phyloP scores from a whole-genome alignment of 805 yeast genomes.

The Lachancea thermotolerans region DNA sequence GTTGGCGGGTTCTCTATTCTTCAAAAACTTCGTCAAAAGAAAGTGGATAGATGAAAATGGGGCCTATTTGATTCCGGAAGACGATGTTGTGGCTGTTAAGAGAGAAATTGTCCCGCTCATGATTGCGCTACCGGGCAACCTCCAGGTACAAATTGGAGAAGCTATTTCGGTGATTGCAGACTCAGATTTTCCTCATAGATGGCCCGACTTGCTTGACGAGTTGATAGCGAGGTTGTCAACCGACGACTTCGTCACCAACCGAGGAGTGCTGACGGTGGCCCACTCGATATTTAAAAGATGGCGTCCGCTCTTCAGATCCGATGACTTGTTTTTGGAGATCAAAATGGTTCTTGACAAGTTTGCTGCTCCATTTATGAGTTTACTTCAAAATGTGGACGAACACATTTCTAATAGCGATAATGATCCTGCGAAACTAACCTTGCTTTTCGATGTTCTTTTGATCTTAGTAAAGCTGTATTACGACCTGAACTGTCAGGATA shows the following conservation, averaged over 20 bases:
- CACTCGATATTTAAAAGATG: slow-evolving; percentile 95
- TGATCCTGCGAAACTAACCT: slow-evolving; percentile 45
- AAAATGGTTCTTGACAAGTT: slow-evolving; percentile 80
- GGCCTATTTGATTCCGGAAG: slow-evolving; percentile 49
- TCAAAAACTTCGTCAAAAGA: slow-evolving; percentile 78
- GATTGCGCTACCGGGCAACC: slow-evolving; percentile 70
- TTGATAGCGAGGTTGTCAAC: slow-evolving; percentile 58
- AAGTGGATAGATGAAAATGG: slow-evolving; percentile 93
- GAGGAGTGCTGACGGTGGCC: slow-evolving; percentile 84
- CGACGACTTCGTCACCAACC: slow-evolving; percentile 65
- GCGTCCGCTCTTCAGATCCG: slow-evolving; percentile 91
- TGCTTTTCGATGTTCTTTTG: slow-evolving; percentile 63
- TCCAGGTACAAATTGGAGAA: slow-evolving; percentile 94
- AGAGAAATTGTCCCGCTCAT: slow-evolving; percentile 74
- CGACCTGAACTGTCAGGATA: slow-evolving; percentile 95
- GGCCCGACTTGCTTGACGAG: slow-evolving; percentile 74
- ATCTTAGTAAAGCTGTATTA: slow-evolving; percentile 75
- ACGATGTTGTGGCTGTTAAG: slow-evolving; percentile 66
- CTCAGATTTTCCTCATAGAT: slow-evolving; percentile 86
- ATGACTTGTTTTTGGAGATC: slow-evolving; percentile 82
- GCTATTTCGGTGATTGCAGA: slow-evolving; percentile 90
- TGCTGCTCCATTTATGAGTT: slow-evolving; percentile 66
- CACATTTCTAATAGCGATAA: slow-evolving; percentile 43
- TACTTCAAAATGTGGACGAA: slow-evolving; percentile 61
- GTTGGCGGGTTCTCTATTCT: slow-evolving; percentile 83